These are phyloP conservation scores for Pseudomonodictys pantanalensis DNA, from an alignment of 495 filamentous ascomycete species.

Conservation along the genomic window DNA sequence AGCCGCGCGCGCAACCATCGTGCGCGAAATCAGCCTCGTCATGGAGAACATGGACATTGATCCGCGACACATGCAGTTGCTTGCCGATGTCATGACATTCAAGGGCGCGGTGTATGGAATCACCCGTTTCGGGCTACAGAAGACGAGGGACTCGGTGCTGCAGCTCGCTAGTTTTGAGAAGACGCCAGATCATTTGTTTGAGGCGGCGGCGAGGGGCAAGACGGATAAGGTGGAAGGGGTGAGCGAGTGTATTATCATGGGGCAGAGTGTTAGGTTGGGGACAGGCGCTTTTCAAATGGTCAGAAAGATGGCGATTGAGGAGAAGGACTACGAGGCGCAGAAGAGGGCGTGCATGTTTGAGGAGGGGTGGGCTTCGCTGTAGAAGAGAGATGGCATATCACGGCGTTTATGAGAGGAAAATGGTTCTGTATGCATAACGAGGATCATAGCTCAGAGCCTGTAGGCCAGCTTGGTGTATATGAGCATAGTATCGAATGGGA, in stretches of 20 bases:
- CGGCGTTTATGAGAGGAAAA: no score
- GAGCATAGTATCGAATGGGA: no score
- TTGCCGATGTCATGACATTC: constrained; percentile 99
- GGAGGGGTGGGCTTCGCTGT: constrained; percentile 44
- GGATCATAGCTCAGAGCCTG: no score
- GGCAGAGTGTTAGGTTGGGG: constrained; percentile 83
- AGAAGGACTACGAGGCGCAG: constrained; percentile 56
- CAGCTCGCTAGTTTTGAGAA: constrained; percentile 98
- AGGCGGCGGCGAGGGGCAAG: constrained; percentile 87
- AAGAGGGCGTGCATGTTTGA: constrained; percentile 77
- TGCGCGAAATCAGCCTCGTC: constrained; percentile 72
- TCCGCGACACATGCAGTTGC: constrained; percentile 95
- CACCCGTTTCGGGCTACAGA: constrained; percentile 90
- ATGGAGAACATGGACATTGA: constrained; percentile 95
- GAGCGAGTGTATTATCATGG: constrained; percentile 97
- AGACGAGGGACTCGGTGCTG: constrained; percentile 93
- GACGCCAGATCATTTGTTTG: constrained; percentile 95
- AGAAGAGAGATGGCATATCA: no score
- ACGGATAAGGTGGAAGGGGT: constrained; percentile 87
- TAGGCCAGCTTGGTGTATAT: no score
- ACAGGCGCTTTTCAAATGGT: constrained; percentile 91
- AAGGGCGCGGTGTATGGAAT: constrained; percentile 98
- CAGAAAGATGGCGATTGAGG: constrained; percentile 64
- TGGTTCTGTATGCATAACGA: no score
- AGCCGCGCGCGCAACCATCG: constrained; percentile 81